Conservation (phyloP, 2,329 filamentous ascomycete species). For the Delphinella strobiligena region DNA sequence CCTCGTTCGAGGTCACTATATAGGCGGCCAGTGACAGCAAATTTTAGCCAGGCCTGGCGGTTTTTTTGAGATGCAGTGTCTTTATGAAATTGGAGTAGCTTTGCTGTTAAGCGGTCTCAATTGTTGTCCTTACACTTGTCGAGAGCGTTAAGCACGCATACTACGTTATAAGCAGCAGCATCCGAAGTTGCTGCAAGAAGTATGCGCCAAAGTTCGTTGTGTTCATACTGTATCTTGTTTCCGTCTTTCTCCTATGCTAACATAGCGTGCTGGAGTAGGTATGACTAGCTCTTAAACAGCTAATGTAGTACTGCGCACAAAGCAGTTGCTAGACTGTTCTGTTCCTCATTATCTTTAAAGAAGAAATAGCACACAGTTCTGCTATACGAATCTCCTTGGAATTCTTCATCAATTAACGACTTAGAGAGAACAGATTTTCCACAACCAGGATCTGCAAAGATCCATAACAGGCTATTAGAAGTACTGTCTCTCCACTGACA, state of each 20-base stretch:
- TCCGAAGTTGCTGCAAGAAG: slow-evolving; percentile 7
- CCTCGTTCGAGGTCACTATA: slow-evolving; percentile 8
- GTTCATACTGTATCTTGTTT: slow-evolving; percentile 10
- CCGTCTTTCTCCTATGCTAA: slow-evolving; percentile 15
- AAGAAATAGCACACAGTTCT: slow-evolving; percentile 24
- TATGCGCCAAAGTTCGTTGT: slow-evolving; percentile 11
- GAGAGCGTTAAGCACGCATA: slow-evolving; percentile 18
- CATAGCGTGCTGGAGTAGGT: slow-evolving; percentile 14
- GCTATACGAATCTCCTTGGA: slow-evolving; percentile 8
- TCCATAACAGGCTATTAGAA: slow-evolving; percentile 22
- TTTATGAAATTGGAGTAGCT: slow-evolving; percentile 4
- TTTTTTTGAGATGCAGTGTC: neutral
- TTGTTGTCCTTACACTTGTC: slow-evolving; percentile 15
- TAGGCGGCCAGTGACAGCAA: slow-evolving; percentile 13
- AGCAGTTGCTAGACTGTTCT: slow-evolving; percentile 19
- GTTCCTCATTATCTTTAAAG: slow-evolving; percentile 26
- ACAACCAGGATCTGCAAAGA: slow-evolving; percentile 29
- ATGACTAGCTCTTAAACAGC: slow-evolving; percentile 18
- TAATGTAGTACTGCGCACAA: slow-evolving; percentile 28
- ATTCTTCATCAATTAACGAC: slow-evolving; percentile 22
- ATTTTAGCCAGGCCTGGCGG: slow-evolving; percentile 12
- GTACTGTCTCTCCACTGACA: slow-evolving; percentile 15
- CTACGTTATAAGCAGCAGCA: slow-evolving; percentile 3
- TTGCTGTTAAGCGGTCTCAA: slow-evolving; percentile 8
- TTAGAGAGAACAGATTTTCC: slow-evolving; percentile 29